Base-by-base conservation (phyloP, 2,329 filamentous ascomycete species). In the Didymellaceae sp. region DNA sequence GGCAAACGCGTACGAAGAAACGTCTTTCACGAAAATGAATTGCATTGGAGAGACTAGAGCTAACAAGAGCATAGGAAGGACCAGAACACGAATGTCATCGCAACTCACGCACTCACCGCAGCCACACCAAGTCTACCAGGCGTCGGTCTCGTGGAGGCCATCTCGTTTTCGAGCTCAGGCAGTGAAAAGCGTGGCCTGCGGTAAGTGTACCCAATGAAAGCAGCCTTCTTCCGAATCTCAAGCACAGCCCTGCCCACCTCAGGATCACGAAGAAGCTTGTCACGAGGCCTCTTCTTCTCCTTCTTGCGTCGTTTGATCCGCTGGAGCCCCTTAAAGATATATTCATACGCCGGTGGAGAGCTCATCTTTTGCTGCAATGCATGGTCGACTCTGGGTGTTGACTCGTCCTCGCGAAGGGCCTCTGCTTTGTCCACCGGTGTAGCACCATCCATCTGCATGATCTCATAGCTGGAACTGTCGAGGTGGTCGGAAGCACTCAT, bases 191-290 rank as follows among this genome's bases (percentile, higher is more conserved):
- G 53, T 4, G 79, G 78, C 37, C 86, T 78, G 10, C 86, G 83
- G 79, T 94, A 97, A 2, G 89, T 90, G 70, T 99, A 99, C 1
- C 93, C 93, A 54, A 95, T 74, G 72, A 97, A 97, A 0, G 91
- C 91, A 20, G 84, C 88, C 68, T 82, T 83, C 74, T 93, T 96
- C 52, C 94, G 83, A 57, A 94, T 81, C 59, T 90, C 86, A 72
- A 97, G 77, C n/a, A 88, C 91, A 13, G 80, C 78, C 31, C 79
- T 80, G 31, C 85, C 87, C 6, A 87, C 82, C 7, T 78, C 74
- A 20, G 80, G 81, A 71, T 97, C 93, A 33, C 93, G 81, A 21
- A 97, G 76, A 49, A 97, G 75, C 63, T 88, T 88, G 72, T 99
- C 94, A n/a, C 92, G 81, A 0, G 93, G 86, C 54, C 92, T 77